Evolutionary conservation across 805 yeast species (phyloP).

Genomic region (Saccharomycopsis babjevae): DNA sequence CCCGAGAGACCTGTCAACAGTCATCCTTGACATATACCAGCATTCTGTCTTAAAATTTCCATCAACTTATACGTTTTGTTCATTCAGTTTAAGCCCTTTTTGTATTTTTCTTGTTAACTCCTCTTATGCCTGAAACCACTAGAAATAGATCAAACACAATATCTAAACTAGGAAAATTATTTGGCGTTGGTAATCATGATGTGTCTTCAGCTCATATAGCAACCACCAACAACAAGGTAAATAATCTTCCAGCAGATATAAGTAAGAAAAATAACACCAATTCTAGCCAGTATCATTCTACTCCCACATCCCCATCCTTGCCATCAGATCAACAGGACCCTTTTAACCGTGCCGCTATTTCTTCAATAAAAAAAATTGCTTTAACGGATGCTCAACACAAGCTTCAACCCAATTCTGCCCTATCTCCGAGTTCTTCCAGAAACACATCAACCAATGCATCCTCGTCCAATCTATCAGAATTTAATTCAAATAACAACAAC

Average conservation of each 20-base stretch:
- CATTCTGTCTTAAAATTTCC: too few species aligned
- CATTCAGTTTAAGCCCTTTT: background rate
- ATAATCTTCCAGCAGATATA: background rate
- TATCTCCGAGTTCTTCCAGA: background rate
- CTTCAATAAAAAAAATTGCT: background rate
- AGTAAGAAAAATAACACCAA: background rate
- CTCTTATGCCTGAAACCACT: constrained; percentile 14
- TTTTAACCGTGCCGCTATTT: background rate
- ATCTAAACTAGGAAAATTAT: constrained; percentile 24
- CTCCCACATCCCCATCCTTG: background rate
- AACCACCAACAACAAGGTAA: background rate
- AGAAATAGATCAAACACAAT: constrained; percentile 23
- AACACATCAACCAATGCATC: background rate
- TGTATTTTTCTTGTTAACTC: background rate
- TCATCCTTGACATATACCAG: too few species aligned
- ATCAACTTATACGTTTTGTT: background rate
- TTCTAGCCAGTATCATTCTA: background rate
- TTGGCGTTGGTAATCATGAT: constrained; percentile 19
- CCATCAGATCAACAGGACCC: background rate
- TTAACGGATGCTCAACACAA: background rate
- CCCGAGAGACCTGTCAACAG: too few species aligned
- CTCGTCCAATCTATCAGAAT: background rate
- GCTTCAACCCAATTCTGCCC: background rate
- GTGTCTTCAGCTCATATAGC: constrained; percentile 1
- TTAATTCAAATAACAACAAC: background rate